Conservation (phyloP, 345 rosid species). For the Camelina laxa region DNA sequence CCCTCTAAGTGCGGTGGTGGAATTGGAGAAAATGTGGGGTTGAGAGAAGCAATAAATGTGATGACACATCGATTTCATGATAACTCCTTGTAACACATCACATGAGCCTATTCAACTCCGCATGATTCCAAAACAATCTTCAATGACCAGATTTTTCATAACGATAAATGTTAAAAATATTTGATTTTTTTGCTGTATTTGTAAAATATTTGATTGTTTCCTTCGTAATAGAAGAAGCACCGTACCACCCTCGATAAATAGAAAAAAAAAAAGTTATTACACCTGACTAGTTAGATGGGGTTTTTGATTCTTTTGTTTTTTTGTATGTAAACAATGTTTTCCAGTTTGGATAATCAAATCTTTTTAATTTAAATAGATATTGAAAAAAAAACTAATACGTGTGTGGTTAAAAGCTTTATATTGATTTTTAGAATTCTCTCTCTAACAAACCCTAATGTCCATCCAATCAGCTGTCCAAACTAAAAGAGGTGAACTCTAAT, state of each 20-base stretch:
- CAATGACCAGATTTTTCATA: neutral
- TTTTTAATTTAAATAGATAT: too few species aligned
- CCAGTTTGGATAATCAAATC: too few species aligned
- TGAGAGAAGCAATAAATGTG: slow-evolving; percentile 33
- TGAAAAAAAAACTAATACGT: too few species aligned
- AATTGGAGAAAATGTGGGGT: slow-evolving; percentile 23
- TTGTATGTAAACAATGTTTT: too few species aligned
- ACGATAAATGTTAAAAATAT: neutral
- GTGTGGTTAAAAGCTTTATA: too few species aligned
- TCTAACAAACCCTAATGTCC: slow-evolving; percentile 2
- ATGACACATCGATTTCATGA: slow-evolving; percentile 43
- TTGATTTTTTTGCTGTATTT: neutral
- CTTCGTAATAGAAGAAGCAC: too few species aligned
- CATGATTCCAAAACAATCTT: slow-evolving; percentile 20
- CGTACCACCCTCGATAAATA: too few species aligned
- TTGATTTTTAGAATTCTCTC: neutral
- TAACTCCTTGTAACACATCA: slow-evolving; percentile 39
- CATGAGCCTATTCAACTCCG: slow-evolving; percentile 34
- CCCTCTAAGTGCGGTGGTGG: slow-evolving; percentile 37
- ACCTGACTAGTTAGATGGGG: too few species aligned
- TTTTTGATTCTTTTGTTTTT: neutral
- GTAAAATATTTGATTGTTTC: too few species aligned
- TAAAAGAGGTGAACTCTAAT: slow-evolving; percentile 6
- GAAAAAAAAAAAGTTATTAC: too few species aligned
- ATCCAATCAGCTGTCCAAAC: neutral